Evolutionary conservation across 1,284 basidiomycete genomes (phyloP).

Genomic region (Puccinia polysora): DNA sequence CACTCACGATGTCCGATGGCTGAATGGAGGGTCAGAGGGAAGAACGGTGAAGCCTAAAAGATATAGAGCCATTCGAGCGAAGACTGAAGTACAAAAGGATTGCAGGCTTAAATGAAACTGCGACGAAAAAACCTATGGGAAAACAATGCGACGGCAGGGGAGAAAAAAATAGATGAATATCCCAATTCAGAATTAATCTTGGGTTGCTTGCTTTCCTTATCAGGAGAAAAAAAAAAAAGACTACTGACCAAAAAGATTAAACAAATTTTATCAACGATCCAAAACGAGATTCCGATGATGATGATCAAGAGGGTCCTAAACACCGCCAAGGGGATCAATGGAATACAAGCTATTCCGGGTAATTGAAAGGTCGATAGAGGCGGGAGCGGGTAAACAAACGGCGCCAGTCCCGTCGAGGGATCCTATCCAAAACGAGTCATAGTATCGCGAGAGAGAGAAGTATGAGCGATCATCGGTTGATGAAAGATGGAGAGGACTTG

Average conservation of each 20-base stretch:
- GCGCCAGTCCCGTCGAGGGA: constrained; percentile 28
- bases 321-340: constrained; percentile 19
- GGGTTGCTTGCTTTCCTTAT: neutral
- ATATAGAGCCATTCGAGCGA: constrained; percentile 30
- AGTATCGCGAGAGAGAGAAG: neutral
- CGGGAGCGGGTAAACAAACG: constrained; percentile 40
- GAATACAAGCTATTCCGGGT: constrained; percentile 1
- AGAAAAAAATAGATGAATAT: neutral
- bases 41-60: constrained; percentile 25
- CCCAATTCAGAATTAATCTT: neutral
- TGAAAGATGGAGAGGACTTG: neutral
- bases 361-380: constrained; percentile 21
- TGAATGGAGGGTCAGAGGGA: constrained; percentile 33
- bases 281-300: neutral
- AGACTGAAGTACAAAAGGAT: constrained; percentile 9
- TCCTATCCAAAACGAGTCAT: constrained; percentile 7
- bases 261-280: constrained; percentile 7
- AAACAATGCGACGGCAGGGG: neutral
- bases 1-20: constrained; percentile 2
- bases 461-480: neutral
- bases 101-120: constrained; percentile 6
- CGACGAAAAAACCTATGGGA: constrained; percentile 22
- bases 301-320: constrained; percentile 23
- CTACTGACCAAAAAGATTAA: neutral
- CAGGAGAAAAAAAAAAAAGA: neutral